A percentile compares a stretch with the other conserved stretches of the same genome.
Evolutionary conservation across 306 rosid species (phyloP).

Genomic region (Quercus alba): DNA sequence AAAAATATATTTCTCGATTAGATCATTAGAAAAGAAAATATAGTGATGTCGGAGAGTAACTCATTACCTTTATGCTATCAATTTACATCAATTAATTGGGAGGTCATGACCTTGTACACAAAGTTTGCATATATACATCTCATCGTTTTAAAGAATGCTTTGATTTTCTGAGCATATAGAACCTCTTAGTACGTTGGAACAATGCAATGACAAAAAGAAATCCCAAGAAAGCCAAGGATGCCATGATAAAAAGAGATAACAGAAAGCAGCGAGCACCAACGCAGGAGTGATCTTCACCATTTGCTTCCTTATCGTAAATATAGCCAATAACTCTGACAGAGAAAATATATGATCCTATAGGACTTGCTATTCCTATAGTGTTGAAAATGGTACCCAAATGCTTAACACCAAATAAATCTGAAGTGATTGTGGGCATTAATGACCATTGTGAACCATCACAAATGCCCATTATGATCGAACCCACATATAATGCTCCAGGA

Average conservation of each 20-base stretch:
- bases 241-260: conserved; percentile 66
- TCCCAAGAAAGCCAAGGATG: conserved; percentile 56
- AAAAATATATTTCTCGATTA: too few species aligned
- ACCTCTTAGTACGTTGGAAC: conserved; percentile 61
- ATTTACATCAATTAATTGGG: too few species aligned
- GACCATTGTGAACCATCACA: conserved; percentile 92
- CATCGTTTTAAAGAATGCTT: conserved; percentile 19
- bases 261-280: conserved; percentile 66
- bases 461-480: conserved; percentile 79
- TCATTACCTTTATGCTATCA: too few species aligned
- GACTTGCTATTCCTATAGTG: conserved; percentile 74
- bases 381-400: conserved; percentile 93
- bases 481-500: conserved; percentile 63
- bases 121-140: not conserved
- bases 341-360: conserved; percentile 82
- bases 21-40: too few species aligned
- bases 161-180: conserved; percentile 57
- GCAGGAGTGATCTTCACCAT: conserved; percentile 42
- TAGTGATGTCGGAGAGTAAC: too few species aligned
- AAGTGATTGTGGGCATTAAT: conserved; percentile 86
- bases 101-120: not conserved
- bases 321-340: conserved; percentile 80
- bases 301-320: conserved; percentile 65
- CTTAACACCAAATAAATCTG: conserved; percentile 75
- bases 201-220: conserved; percentile 54